These are phyloP conservation scores for Lecanicillium sp. DNA, from an alignment of 2,329 filamentous ascomycete genomes.

Conservation along the genomic window DNA sequence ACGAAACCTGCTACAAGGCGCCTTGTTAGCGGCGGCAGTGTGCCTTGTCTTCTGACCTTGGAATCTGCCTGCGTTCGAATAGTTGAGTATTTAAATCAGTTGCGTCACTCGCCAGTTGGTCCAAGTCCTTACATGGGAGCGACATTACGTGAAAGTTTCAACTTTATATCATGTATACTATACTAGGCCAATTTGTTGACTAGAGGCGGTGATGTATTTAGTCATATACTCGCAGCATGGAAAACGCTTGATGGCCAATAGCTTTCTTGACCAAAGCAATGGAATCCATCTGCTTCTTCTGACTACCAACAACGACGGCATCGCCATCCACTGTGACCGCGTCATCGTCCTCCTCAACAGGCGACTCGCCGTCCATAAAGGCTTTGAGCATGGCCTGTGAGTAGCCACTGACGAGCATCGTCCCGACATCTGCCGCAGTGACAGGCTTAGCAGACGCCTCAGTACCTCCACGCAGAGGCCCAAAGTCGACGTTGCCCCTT, in stretches of 20 bases:
- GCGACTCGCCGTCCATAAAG: conserved; percentile 41
- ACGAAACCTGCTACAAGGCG: too few species aligned
- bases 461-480: conserved; percentile 11
- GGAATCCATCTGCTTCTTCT: conserved; percentile 30
- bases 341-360: conserved; percentile 30
- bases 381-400: conserved; percentile 50
- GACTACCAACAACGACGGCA: conserved; percentile 16
- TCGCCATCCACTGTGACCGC: conserved; percentile 24
- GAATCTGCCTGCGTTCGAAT: too few species aligned
- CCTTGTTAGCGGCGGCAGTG: too few species aligned
- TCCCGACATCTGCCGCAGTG: conserved; percentile 32
- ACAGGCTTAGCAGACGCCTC: conserved; percentile 38
- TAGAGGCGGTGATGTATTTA: too few species aligned
- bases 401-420: conserved; percentile 45
- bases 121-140: too few species aligned
- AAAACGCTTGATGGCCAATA: conserved; percentile 44
- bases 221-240: conserved; percentile 38
- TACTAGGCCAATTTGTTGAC: too few species aligned
- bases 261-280: conserved; percentile 37
- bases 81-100: too few species aligned
- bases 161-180: too few species aligned
- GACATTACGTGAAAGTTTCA: too few species aligned
- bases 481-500: conserved; percentile 2
- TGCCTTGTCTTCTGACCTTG: too few species aligned
- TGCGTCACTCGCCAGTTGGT: too few species aligned